Conservation (phyloP, 2,329 filamentous ascomycete genomes). For the Grosmannia penicillata region DNA sequence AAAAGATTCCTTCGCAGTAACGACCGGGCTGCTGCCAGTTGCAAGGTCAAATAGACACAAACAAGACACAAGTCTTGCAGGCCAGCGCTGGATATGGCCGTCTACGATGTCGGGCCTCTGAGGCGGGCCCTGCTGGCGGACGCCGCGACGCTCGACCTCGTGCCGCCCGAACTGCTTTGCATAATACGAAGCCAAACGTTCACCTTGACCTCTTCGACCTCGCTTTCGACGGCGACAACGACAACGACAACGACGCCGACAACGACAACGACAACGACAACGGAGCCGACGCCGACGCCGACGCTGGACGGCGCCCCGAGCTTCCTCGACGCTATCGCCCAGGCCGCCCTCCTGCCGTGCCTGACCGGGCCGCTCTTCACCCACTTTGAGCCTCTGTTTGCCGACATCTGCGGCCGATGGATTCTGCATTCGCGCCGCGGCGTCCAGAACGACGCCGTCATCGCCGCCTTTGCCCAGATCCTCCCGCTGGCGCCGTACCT, state of each 20-base stretch:
- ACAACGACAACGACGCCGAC: conserved; percentile 15
- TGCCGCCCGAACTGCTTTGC: conserved; percentile 57
- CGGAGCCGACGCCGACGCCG: not conserved
- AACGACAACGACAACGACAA: conserved; percentile 21
- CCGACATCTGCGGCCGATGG: conserved; percentile 77
- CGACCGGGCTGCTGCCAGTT: too few relatives aligned
- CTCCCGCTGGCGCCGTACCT: conserved; percentile 73
- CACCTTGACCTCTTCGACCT: too few relatives aligned
- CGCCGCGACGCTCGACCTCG: conserved; percentile 34
- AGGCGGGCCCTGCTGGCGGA: conserved; percentile 41
- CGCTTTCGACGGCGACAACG: too few relatives aligned
- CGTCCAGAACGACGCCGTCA: conserved; percentile 26
- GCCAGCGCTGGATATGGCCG: too few relatives aligned
- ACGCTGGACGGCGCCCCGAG: too few relatives aligned
- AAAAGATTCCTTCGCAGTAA: too few relatives aligned
- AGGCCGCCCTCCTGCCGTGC: conserved; percentile 51
- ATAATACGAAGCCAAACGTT: conserved; percentile 48
- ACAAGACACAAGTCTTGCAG: too few relatives aligned
- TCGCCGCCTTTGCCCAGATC: conserved; percentile 64
- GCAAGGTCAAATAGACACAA: too few relatives aligned
- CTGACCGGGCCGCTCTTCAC: conserved; percentile 61
- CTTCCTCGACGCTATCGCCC: conserved; percentile 58
- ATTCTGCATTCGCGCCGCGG: conserved; percentile 30
- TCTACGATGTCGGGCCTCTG: conserved; percentile 39
- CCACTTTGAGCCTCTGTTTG: conserved; percentile 59